Conservation (phyloP, 495 filamentous ascomycete genomes). For the Aspergillus sclerotioniger region DNA sequence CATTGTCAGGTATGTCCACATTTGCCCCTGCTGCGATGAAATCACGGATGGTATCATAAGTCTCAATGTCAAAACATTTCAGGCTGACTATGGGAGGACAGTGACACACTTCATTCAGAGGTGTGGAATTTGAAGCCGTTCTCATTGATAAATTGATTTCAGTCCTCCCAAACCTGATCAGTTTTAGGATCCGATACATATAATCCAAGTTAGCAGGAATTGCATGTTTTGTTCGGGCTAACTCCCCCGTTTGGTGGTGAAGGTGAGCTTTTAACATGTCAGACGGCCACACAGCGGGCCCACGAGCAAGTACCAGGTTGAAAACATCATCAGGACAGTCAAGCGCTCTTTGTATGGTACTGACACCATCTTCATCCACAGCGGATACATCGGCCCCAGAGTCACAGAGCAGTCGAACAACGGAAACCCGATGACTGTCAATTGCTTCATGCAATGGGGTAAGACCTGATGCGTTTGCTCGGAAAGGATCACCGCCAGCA, state of each 20-base stretch:
- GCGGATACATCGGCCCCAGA: neutral
- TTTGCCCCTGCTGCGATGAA: neutral
- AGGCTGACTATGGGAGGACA: too few relatives aligned
- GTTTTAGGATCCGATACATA: neutral
- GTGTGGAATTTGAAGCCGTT: neutral
- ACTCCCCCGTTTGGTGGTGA: neutral
- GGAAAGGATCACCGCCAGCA: neutral
- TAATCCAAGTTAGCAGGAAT: neutral
- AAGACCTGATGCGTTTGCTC: neutral
- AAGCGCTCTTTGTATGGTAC: neutral
- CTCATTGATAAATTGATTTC: neutral
- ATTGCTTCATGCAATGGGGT: neutral
- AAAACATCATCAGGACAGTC: neutral
- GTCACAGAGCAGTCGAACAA: neutral
- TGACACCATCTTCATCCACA: neutral
- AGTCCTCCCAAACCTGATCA: neutral
- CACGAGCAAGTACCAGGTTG: neutral
- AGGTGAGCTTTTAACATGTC: neutral
- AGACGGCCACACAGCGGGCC: neutral
- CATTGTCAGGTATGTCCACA: neutral
- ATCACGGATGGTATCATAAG: neutral
- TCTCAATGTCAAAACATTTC: too few relatives aligned
- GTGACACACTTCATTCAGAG: neutral
- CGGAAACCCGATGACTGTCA: neutral
- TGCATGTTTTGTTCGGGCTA: neutral